Evolutionary conservation across 257 asterid species (phyloP).

Genomic region (Sherardia arvensis): DNA sequence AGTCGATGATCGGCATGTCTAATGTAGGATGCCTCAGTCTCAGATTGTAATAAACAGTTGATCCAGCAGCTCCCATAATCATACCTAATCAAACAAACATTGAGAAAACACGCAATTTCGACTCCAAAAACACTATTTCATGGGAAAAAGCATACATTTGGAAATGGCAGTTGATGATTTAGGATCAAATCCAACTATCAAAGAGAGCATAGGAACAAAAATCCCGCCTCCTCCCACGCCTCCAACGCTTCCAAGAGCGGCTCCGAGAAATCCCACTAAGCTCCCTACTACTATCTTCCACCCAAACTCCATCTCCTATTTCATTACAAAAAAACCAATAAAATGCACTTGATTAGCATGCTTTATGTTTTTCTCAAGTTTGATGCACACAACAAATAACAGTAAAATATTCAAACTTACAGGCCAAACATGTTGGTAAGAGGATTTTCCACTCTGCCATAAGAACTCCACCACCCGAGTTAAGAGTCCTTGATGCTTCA

Average conservation of each 20-base stretch:
- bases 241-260: slow-evolving; percentile 35
- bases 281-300: slow-evolving; percentile 26
- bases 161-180: slow-evolving; percentile 35
- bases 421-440: slow-evolving; percentile 31
- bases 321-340: background rate
- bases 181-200: slow-evolving; percentile 30
- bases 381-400: too few relatives aligned
- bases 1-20: slow-evolving; percentile 33
- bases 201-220: slow-evolving; percentile 31
- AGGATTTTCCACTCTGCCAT: slow-evolving; percentile 27
- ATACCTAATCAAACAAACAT: slow-evolving; percentile 17
- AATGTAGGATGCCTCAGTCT: slow-evolving; percentile 29
- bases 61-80: slow-evolving; percentile 38
- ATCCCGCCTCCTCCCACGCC: slow-evolving; percentile 39
- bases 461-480: slow-evolving; percentile 19
- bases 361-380: too few relatives aligned
- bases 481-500: slow-evolving; percentile 13
- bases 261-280: slow-evolving; percentile 28
- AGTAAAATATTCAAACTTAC: slow-evolving; percentile 7
- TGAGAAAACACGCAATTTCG: background rate
- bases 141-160: slow-evolving; percentile 15
- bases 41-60: slow-evolving; percentile 31
- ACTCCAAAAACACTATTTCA: background rate
- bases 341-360: too few relatives aligned
- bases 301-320: slow-evolving; percentile 30